Base-by-base conservation (phyloP, 441 rosid species). In the Theobroma grandiflorum region DNA sequence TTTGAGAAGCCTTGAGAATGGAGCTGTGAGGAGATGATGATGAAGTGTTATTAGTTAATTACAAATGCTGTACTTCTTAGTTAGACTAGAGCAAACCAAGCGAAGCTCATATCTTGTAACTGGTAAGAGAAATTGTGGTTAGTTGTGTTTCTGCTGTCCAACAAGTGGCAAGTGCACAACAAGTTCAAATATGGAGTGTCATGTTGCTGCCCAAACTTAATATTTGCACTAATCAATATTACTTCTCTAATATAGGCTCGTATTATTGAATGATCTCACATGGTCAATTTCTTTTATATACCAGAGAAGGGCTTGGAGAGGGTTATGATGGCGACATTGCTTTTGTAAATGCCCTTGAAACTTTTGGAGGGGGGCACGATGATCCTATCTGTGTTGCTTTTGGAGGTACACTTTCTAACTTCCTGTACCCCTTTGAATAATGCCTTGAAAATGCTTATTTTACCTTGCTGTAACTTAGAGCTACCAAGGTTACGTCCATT, bases 271-370 rank as follows among this genome's bases (percentile, higher is more conserved):
- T 73, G 63, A 68, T 82, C 80, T 65, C 9, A 81, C 58, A 57
- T 61, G n/a, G 55, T 70, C 72, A 3, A 15, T 81, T 78, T 59
- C 57, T 70, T 80, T 70, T 75, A 50, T 22, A 68, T 58, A 22
- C 79, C 63, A 97, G 99, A 81, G 99, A 97, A 86, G 99, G 96
- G 12, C 97, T 97, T 45, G 99, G 99, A 77, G 99, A 97, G 87
- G 97, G 90, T 15, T 93, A 95, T 90, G 99, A 95, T 82, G 89
- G 87, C 72, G 98, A 97, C 88, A 91, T 94, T 87, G 96, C 91
- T 77, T 97, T 97, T 83, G 97, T 95, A 62, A 94, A 93, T 90
- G 94, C 99, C 74, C 90, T 97, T 74, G 99, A 97, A 89, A 82
- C 90, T 81, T 97, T 97, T 84, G 98, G 99, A 22, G 98, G 99